Evolutionary conservation across 2,329 filamentous ascomycete genomes (phyloP).

Genomic region (Paracoccidioides brasiliensis): DNA sequence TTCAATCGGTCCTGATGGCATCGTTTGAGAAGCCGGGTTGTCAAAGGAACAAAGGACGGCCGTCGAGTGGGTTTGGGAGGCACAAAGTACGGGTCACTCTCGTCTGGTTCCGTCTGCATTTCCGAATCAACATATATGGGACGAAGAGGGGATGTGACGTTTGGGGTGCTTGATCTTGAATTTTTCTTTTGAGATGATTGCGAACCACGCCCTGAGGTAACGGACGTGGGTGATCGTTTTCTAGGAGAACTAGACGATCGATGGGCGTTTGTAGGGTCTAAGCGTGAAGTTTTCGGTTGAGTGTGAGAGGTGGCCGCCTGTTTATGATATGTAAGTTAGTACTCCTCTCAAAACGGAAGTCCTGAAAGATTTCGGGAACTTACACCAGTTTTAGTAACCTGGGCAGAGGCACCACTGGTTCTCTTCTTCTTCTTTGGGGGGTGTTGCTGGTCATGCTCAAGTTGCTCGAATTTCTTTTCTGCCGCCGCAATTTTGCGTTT

Average conservation of each 20-base stretch:
- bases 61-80: conserved; percentile 13
- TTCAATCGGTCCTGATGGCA: conserved; percentile 29
- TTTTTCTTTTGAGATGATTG: conserved; percentile 18
- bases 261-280: conserved; percentile 17
- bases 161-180: conserved; percentile 19
- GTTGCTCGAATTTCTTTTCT: conserved; percentile 48
- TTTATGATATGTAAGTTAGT: neutral
- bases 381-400: conserved; percentile 34
- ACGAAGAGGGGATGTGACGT: conserved; percentile 15
- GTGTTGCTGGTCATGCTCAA: conserved; percentile 43
- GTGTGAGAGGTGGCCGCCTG: neutral
- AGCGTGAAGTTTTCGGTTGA: conserved; percentile 8
- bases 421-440: conserved; percentile 45
- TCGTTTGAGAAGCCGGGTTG: conserved; percentile 30
- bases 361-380: conserved; percentile 5
- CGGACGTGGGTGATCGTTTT: conserved; percentile 17
- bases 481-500: conserved; percentile 50
- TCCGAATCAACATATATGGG: conserved; percentile 29
- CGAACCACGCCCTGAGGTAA: conserved; percentile 11
- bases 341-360: neutral
- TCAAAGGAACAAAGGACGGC: conserved; percentile 27
- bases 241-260: conserved; percentile 26
- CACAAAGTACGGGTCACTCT: conserved; percentile 17
- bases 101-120: conserved; percentile 34
- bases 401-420: conserved; percentile 41